Percentiles rank a stretch among this genome's conserved stretches.
Conservation (phyloP, 2,329 filamentous ascomycete genomes). For the Dactylellina haptotyla region DNA sequence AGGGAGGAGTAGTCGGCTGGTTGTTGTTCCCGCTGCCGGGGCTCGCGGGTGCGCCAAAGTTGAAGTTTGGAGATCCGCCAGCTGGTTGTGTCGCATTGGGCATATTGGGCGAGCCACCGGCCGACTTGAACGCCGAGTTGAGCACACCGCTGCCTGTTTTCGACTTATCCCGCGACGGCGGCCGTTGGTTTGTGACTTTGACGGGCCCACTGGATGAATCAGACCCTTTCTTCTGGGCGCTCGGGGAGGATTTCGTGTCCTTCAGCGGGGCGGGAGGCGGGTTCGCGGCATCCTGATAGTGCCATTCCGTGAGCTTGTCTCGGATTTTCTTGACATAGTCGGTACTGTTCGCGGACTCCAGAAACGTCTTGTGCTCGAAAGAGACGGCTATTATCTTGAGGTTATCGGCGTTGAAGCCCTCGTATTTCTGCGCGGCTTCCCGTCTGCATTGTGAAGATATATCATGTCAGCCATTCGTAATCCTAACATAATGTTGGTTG, state of each 20-base stretch:
- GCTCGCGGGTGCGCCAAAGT: slow-evolving; percentile 40
- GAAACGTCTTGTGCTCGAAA: slow-evolving; percentile 57
- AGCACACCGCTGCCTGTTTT: slow-evolving; percentile 45
- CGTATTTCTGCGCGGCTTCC: slow-evolving; percentile 55
- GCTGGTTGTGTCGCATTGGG: slow-evolving; percentile 41
- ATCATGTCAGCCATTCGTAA: background rate
- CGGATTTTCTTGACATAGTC: slow-evolving; percentile 57
- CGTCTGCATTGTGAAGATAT: slow-evolving; percentile 41
- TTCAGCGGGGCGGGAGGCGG: slow-evolving; percentile 45
- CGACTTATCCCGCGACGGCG: slow-evolving; percentile 43
- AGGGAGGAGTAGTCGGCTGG: slow-evolving; percentile 50
- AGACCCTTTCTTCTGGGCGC: slow-evolving; percentile 38
- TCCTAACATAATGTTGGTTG: background rate
- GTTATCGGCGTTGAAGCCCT: slow-evolving; percentile 56
- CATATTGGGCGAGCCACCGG: slow-evolving; percentile 38
- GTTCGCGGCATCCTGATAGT: slow-evolving; percentile 53
- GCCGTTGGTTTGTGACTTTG: slow-evolving; percentile 51
- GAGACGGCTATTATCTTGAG: slow-evolving; percentile 58
- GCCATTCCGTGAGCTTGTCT: slow-evolving; percentile 57
- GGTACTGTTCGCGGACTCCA: slow-evolving; percentile 56
- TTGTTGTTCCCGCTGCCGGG: slow-evolving; percentile 35
- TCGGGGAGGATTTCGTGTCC: slow-evolving; percentile 44
- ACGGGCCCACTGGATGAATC: slow-evolving; percentile 38
- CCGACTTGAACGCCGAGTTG: slow-evolving; percentile 40
- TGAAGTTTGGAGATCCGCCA: slow-evolving; percentile 49